Evolutionary conservation across 768 basidiomycete genomes (phyloP).

Genomic region (Mycena pura): DNA sequence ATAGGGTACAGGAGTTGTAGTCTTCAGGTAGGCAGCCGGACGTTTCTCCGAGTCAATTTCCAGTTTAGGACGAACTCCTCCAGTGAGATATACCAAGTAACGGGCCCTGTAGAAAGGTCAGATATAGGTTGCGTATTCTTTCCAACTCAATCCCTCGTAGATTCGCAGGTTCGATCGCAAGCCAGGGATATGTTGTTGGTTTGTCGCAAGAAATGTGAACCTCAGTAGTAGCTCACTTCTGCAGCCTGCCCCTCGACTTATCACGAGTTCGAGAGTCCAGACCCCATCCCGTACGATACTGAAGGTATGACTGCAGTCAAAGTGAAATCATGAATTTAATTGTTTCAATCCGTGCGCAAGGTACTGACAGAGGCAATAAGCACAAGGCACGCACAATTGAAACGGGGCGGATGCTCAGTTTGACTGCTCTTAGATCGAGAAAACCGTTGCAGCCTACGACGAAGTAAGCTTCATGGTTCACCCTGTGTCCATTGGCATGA

Average conservation of each 20-base stretch:
- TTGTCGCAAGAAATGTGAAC: conserved; percentile 28
- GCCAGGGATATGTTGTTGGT: conserved; percentile 87
- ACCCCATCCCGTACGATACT: conserved; percentile 85
- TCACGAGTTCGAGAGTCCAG: conserved; percentile 92
- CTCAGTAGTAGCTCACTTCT: neutral
- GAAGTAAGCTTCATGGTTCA: conserved; percentile 57
- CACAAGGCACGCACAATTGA: conserved; percentile 67
- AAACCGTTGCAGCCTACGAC: conserved; percentile 86
- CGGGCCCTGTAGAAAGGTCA: conserved; percentile 90
- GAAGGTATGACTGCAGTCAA: conserved; percentile 61
- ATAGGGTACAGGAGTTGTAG: conserved; percentile 66
- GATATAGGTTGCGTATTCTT: neutral
- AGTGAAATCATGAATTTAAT: neutral
- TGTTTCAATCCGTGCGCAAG: conserved; percentile 37
- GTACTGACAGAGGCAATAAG: conserved; percentile 90
- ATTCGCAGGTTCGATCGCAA: conserved; percentile 87
- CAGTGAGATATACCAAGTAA: conserved; percentile 96
- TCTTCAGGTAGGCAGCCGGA: conserved; percentile 66
- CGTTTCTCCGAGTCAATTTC: neutral
- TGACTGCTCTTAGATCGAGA: conserved; percentile 70
- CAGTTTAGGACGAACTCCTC: neutral
- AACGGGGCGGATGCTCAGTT: neutral
- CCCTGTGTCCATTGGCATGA: neutral
- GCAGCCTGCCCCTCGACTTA: conserved; percentile 84
- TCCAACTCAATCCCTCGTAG: neutral